Evolutionary conservation across 805 yeast species (phyloP).

Genomic region (Pichia kluyveri): DNA sequence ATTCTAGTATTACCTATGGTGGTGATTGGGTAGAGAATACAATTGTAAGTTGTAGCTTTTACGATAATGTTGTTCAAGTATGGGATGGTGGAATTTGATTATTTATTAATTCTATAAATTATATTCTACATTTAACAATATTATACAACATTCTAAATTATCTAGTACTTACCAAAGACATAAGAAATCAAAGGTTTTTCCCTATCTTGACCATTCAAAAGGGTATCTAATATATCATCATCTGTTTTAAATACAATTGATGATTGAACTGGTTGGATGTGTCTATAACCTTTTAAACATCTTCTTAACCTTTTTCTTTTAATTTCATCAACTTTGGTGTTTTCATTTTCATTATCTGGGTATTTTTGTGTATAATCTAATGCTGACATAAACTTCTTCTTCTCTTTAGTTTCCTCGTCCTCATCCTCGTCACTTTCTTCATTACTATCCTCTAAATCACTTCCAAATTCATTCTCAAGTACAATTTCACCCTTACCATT

Average conservation of each 20-base stretch:
- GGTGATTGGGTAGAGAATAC: conserved; percentile 69
- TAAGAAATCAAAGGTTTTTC: conserved; percentile 28
- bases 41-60: conserved; percentile 83
- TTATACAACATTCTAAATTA: neutral
- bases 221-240: conserved; percentile 27
- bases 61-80: conserved; percentile 71
- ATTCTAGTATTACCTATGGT: conserved; percentile 91
- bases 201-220: conserved; percentile 17
- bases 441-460: conserved; percentile 10
- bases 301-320: conserved; percentile 33
- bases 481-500: conserved; percentile 38
- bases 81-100: conserved; percentile 37
- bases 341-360: conserved; percentile 15
- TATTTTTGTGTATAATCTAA: conserved; percentile 29
- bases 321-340: conserved; percentile 20
- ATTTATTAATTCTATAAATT: neutral
- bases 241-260: conserved; percentile 13
- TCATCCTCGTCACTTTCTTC: neutral
- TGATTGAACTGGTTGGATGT: conserved; percentile 40
- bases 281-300: conserved; percentile 56
- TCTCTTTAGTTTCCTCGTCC: conserved; percentile 1
- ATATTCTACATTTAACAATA: neutral
- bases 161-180: conserved; percentile 29
- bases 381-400: conserved; percentile 50
- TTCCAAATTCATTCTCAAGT: conserved; percentile 9